Evolutionary conservation across 306 rosid species (phyloP).

Genomic region (Cucurbita ficifolia): DNA sequence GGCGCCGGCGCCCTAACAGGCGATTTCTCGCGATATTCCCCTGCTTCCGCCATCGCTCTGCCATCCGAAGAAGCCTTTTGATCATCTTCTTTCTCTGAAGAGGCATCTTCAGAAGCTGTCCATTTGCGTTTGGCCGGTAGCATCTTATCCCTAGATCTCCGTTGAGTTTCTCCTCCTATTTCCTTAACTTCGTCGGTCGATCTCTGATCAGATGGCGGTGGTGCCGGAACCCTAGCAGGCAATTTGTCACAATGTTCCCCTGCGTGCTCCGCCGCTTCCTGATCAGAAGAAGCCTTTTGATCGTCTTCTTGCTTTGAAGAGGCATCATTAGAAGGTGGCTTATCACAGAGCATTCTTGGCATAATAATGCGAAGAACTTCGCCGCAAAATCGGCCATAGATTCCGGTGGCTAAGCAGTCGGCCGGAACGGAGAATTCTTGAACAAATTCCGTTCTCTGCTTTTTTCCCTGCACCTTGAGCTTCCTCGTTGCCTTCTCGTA

Average conservation of each 20-base stretch:
- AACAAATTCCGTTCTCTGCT: neutral
- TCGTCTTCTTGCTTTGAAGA: neutral
- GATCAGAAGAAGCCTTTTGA: neutral
- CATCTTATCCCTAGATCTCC: too few species aligned
- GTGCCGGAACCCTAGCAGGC: neutral
- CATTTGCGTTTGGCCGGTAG: too few species aligned
- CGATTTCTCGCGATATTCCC: neutral
- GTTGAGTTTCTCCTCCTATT: too few species aligned
- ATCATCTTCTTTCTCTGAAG: neutral
- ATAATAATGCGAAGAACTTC: neutral
- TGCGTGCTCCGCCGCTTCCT: neutral
- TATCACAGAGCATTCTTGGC: neutral
- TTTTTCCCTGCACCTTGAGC: neutral
- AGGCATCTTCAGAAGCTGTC: neutral
- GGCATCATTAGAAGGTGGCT: neutral
- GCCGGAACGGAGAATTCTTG: neutral
- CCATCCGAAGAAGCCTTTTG: neutral
- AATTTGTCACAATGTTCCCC: neutral
- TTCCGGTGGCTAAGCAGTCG: neutral
- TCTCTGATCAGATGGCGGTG: neutral
- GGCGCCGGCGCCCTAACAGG: neutral
- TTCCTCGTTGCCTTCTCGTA: neutral
- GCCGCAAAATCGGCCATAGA: neutral
- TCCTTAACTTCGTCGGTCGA: neutral
- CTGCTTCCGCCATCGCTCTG: neutral